Evolutionary conservation across 345 rosid species (phyloP).

Genomic region (Pistacia integerrima): DNA sequence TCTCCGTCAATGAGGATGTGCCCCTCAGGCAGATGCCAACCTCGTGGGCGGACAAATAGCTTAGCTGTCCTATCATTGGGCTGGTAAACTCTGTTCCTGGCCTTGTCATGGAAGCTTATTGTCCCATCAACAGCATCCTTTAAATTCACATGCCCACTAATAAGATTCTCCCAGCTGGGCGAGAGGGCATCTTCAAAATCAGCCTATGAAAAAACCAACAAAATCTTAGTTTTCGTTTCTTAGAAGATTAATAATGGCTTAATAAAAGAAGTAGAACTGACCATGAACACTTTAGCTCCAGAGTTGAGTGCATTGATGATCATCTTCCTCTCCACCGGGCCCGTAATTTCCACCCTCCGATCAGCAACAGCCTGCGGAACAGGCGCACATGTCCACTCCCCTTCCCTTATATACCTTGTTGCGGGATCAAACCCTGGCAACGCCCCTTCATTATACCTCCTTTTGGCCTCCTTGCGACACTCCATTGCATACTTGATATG

Average conservation of each 20-base stretch:
- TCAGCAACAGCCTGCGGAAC: slow-evolving; percentile 81
- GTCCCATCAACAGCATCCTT: slow-evolving; percentile 91
- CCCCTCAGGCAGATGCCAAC: slow-evolving; percentile 92
- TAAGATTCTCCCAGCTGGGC: slow-evolving; percentile 94
- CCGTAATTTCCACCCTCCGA: slow-evolving; percentile 84
- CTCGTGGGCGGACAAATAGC: slow-evolving; percentile 86
- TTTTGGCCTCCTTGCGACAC: slow-evolving; percentile 70
- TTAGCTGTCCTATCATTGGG: slow-evolving; percentile 79
- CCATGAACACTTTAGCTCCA: slow-evolving; percentile 97
- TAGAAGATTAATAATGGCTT: background rate
- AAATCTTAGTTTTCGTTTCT: background rate
- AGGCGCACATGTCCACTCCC: slow-evolving; percentile 67
- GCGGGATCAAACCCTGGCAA: slow-evolving; percentile 84
- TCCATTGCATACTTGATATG: slow-evolving; percentile 72
- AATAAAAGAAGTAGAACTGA: slow-evolving; percentile 18
- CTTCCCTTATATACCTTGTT: slow-evolving; percentile 66
- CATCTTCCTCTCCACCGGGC: slow-evolving; percentile 95
- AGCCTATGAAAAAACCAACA: slow-evolving; percentile 44
- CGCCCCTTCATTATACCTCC: slow-evolving; percentile 53
- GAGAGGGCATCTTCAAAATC: slow-evolving; percentile 93
- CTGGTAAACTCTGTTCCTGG: slow-evolving; percentile 79
- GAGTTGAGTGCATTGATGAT: slow-evolving; percentile 95
- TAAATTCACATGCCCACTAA: slow-evolving; percentile 85
- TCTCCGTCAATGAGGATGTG: slow-evolving; percentile 85
- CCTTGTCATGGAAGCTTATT: slow-evolving; percentile 71